These are phyloP conservation scores for Sclerotinia sclerotiorum DNA, from an alignment of 2,329 filamentous ascomycete genomes.

Conservation along the genomic window DNA sequence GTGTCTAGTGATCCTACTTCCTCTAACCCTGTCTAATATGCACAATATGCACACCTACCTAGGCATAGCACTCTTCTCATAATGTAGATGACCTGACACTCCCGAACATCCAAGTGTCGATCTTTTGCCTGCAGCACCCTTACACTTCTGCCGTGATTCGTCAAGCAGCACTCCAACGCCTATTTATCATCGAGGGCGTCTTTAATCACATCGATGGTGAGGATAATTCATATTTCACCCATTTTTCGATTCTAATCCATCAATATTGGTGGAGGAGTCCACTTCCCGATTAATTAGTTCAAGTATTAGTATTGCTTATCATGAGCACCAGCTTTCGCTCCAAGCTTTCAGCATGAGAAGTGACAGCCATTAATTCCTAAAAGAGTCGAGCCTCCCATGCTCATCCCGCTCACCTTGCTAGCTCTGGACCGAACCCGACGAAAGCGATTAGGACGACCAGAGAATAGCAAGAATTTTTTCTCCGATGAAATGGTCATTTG, in stretches of 20 bases:
- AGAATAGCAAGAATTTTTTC: slow-evolving; percentile 1
- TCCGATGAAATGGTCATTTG: slow-evolving; percentile 13
- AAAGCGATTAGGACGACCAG: background rate
- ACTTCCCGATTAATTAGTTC: slow-evolving; percentile 5
- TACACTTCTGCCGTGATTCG: slow-evolving; percentile 29
- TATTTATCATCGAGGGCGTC: slow-evolving; percentile 11
- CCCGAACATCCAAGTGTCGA: slow-evolving; percentile 35
- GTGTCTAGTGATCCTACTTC: slow-evolving; percentile 12
- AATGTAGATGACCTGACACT: slow-evolving; percentile 31
- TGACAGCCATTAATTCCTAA: slow-evolving; percentile 21
- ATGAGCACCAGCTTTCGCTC: slow-evolving; percentile 4
- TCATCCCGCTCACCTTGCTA: slow-evolving; percentile 6
- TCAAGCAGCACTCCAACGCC: slow-evolving; percentile 25
- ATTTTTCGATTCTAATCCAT: slow-evolving; percentile 6
- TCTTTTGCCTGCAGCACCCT: slow-evolving; percentile 27
- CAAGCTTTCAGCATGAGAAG: slow-evolving; percentile 17
- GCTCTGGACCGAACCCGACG: slow-evolving; percentile 17
- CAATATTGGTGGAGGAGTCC: slow-evolving; percentile 28
- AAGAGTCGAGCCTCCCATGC: slow-evolving; percentile 7
- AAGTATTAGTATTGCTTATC: slow-evolving; percentile 9
- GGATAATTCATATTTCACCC: background rate
- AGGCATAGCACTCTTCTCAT: slow-evolving; percentile 17
- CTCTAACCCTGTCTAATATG: slow-evolving; percentile 19
- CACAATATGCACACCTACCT: slow-evolving; percentile 16
- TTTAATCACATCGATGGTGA: background rate